Evolutionary conservation across 2,329 filamentous ascomycete species (phyloP).

Genomic region (Cadophora malorum): DNA sequence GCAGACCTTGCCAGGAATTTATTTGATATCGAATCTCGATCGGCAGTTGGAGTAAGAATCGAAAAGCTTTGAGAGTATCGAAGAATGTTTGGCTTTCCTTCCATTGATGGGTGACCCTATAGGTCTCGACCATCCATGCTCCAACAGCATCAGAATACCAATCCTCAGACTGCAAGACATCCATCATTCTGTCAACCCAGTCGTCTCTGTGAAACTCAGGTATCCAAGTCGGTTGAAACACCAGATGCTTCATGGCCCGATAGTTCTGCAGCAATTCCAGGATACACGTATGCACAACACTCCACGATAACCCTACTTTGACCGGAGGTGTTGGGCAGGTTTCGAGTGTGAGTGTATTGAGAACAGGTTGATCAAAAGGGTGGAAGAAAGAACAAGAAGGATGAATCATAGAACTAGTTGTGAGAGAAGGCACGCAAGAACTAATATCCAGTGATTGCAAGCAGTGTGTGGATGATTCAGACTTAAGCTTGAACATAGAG

Average conservation of each 20-base stretch:
- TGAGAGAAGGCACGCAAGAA: slow-evolving; percentile 3
- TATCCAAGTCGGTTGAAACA: neutral
- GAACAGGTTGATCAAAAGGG: neutral
- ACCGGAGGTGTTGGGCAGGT: neutral
- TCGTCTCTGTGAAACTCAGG: neutral
- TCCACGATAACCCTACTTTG: neutral
- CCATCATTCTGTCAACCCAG: slow-evolving; percentile 12
- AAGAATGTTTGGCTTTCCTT: neutral
- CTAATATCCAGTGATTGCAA: slow-evolving; percentile 22
- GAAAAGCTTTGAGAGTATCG: neutral
- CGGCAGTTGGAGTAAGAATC: slow-evolving; percentile 14
- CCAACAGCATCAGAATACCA: slow-evolving; percentile 1
- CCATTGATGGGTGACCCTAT: neutral
- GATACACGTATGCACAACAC: neutral
- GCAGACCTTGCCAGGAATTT: neutral
- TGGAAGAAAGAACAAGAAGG: neutral
- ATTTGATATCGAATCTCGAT: neutral
- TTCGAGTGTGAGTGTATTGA: neutral
- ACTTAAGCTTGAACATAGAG: neutral
- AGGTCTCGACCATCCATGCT: slow-evolving; percentile 4
- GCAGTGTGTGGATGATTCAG: neutral
- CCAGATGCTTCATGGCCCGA: neutral
- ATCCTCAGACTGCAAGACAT: neutral
- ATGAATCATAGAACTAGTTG: slow-evolving; percentile 17
- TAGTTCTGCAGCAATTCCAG: neutral